These are phyloP conservation scores for Prunus davidiana DNA, from an alignment of 306 rosid genomes.

Conservation along the genomic window DNA sequence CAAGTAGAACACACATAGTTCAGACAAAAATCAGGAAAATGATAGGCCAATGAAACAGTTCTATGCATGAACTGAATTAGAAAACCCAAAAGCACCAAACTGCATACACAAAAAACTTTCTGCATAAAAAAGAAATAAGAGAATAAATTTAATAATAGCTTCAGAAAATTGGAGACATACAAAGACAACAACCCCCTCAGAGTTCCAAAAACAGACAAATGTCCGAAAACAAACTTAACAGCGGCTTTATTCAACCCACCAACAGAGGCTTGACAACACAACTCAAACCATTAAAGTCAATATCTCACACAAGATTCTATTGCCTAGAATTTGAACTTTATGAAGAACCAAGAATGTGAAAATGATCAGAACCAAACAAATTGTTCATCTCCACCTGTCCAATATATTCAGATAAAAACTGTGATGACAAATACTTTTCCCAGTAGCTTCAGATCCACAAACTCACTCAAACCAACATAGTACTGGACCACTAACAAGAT, in stretches of 20 bases:
- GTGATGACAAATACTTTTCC: not conserved
- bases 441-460: constrained; percentile 20
- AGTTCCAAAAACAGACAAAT: not conserved
- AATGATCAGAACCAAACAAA: constrained; percentile 7
- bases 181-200: not conserved
- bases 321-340: not conserved
- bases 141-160: not conserved
- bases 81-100: not conserved
- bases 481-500: not conserved
- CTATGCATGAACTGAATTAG: not conserved
- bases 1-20: constrained; percentile 29
- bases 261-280: constrained; percentile 4
- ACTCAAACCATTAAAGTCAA: constrained; percentile 1
- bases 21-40: constrained; percentile 3
- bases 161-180: not conserved
- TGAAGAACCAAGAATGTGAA: constrained; percentile 2
- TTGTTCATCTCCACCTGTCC: not conserved
- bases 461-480: constrained; percentile 1
- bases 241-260: constrained; percentile 3
- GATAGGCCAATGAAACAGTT: not conserved
- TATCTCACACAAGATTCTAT: constrained; percentile 11
- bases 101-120: not conserved
- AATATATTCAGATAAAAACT: constrained; percentile 15
- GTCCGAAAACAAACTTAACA: not conserved
- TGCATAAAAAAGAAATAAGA: not conserved